Evolutionary conservation across 2,329 filamentous ascomycete species (phyloP).

Genomic region (Colletotrichum sp.): DNA sequence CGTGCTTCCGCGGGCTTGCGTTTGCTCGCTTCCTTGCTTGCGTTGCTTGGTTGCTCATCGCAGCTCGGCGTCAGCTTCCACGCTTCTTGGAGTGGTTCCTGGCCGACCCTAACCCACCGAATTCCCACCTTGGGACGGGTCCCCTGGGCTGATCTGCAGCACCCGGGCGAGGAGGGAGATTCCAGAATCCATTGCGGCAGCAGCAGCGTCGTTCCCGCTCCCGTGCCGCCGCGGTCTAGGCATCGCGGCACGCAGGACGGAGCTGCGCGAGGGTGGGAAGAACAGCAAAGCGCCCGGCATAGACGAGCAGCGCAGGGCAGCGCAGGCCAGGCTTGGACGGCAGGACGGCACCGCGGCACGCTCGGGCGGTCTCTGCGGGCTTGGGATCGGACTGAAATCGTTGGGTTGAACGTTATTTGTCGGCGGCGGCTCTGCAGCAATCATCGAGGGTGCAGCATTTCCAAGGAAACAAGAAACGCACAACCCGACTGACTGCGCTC

Average conservation of each 20-base stretch:
- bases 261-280: background rate
- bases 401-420: background rate
- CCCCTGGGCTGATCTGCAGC: background rate
- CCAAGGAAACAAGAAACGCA: background rate
- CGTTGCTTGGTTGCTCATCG: background rate
- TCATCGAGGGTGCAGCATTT: background rate
- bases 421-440: conserved; percentile 2
- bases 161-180: background rate
- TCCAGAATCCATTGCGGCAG: background rate
- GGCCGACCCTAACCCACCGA: background rate
- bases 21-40: background rate
- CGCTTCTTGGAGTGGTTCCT: background rate
- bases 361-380: conserved; percentile 5
- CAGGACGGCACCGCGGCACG: conserved; percentile 15
- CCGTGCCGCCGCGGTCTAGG: background rate
- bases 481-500: background rate
- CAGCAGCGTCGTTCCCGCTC: background rate
- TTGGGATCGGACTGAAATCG: background rate
- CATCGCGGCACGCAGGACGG: background rate
- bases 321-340: conserved; percentile 9
- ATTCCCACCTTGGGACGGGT: background rate
- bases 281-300: background rate
- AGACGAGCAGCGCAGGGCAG: background rate
- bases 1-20: background rate
- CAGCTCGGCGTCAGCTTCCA: background rate